Evolutionary conservation across 2,329 filamentous ascomycete genomes (phyloP).

Genomic region (Talaromyces sp.): DNA sequence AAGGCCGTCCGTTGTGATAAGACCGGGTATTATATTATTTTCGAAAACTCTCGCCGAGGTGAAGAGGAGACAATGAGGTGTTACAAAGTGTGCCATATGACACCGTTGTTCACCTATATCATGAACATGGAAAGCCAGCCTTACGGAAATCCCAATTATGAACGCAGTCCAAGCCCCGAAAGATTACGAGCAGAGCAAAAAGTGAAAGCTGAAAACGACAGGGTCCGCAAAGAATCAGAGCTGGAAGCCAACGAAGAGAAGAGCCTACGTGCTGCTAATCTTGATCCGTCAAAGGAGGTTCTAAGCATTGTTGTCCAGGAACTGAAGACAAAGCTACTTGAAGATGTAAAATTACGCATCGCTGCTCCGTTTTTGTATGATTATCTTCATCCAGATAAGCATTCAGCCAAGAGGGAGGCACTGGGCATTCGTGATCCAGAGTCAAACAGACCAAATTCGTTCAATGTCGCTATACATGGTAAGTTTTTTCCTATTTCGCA

Average conservation of each 20-base stretch:
- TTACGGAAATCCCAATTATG: slow-evolving; percentile 61
- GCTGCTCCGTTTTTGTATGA: slow-evolving; percentile 75
- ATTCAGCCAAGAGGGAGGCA: slow-evolving; percentile 71
- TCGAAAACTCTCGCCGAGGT: slow-evolving; percentile 70
- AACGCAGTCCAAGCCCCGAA: slow-evolving; percentile 44
- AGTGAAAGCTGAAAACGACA: slow-evolving; percentile 62
- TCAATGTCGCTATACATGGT: slow-evolving; percentile 53
- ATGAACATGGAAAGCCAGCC: slow-evolving; percentile 85
- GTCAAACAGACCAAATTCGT: slow-evolving; percentile 52
- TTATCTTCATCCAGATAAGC: slow-evolving; percentile 76
- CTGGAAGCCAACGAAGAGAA: slow-evolving; percentile 87
- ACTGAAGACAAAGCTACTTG: slow-evolving; percentile 77
- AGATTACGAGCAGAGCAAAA: slow-evolving; percentile 43
- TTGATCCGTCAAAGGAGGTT: slow-evolving; percentile 86
- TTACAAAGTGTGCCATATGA: slow-evolving; percentile 71
- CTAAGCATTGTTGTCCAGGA: slow-evolving; percentile 73
- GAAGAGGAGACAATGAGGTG: slow-evolving; percentile 78
- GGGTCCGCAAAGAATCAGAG: slow-evolving; percentile 66
- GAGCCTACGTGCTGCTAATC: slow-evolving; percentile 74
- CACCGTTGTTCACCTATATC: slow-evolving; percentile 82
- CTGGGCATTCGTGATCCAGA: slow-evolving; percentile 70
- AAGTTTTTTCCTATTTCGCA: slow-evolving; percentile 64
- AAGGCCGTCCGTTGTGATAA: slow-evolving; percentile 78
- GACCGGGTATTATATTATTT: slow-evolving; percentile 87
- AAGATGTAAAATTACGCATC: slow-evolving; percentile 82